These are phyloP conservation scores for Boletus rex-veris DNA, from an alignment of 768 basidiomycete species.

Conservation along the genomic window DNA sequence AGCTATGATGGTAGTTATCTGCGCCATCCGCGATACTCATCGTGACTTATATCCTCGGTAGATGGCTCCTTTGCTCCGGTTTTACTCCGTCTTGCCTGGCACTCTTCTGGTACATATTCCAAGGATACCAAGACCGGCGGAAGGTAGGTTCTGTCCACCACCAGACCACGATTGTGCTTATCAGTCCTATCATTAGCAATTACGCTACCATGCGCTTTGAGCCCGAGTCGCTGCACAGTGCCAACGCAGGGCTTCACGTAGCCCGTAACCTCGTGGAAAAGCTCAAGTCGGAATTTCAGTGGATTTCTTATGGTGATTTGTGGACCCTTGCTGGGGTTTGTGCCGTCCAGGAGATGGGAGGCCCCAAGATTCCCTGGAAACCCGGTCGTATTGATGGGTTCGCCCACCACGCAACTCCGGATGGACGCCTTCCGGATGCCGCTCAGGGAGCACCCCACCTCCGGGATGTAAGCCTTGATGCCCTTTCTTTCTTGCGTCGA, in stretches of 20 bases:
- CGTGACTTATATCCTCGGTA: constrained; percentile 27
- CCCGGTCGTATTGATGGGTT: constrained; percentile 90
- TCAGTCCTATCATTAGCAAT: constrained; percentile 54
- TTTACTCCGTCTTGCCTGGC: constrained; percentile 89
- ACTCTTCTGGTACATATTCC: constrained; percentile 90
- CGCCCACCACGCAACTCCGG: constrained; percentile 69
- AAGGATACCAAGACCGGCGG: constrained; percentile 73
- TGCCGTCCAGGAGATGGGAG: constrained; percentile 90
- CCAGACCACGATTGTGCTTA: neutral
- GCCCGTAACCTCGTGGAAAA: constrained; percentile 84
- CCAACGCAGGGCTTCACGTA: constrained; percentile 78
- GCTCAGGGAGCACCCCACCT: constrained; percentile 81
- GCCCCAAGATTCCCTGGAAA: constrained; percentile 91
- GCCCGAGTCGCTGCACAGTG: constrained; percentile 80
- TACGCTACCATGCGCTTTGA: constrained; percentile 98
- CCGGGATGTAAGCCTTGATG: constrained; percentile 51
- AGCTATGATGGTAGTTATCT: constrained; percentile 72
- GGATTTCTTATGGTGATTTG: constrained; percentile 95
- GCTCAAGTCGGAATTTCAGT: constrained; percentile 81
- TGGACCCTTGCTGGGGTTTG: constrained; percentile 96
- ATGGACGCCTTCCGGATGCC: constrained; percentile 89
- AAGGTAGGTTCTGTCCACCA: constrained; percentile 46
- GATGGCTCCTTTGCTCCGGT: constrained; percentile 90
- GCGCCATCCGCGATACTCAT: neutral
- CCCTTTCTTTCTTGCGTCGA: neutral